These are phyloP conservation scores for Brassica hybrid DNA, from an alignment of 441 rosid species.

Conservation along the genomic window DNA sequence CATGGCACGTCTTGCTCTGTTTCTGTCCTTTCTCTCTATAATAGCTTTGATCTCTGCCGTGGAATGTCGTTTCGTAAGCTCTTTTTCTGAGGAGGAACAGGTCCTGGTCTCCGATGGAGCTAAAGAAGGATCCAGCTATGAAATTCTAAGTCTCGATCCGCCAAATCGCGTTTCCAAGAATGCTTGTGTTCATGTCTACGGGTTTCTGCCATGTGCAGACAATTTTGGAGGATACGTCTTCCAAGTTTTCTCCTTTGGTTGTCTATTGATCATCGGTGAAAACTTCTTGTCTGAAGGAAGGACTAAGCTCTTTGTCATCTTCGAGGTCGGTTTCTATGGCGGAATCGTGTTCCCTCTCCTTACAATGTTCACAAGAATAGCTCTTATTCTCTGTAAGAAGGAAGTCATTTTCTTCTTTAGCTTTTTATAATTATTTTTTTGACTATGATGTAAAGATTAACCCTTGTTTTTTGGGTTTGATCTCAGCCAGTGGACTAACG, in stretches of 20 bases:
- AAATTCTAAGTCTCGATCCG: slow-evolving; percentile 18
- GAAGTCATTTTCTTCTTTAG: background rate
- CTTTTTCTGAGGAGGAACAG: slow-evolving; percentile 13
- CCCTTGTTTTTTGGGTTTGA: background rate
- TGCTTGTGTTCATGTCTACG: slow-evolving; percentile 35
- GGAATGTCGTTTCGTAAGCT: slow-evolving; percentile 27
- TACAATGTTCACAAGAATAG: slow-evolving; percentile 37
- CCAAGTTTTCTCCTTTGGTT: slow-evolving; percentile 38
- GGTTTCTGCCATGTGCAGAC: background rate
- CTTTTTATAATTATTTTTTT: background rate
- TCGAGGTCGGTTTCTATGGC: slow-evolving; percentile 39
- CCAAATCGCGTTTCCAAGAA: slow-evolving; percentile 8
- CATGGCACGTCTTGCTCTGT: slow-evolving; percentile 40
- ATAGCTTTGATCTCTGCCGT: slow-evolving; percentile 15
- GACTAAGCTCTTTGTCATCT: slow-evolving; percentile 37
- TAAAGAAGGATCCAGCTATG: slow-evolving; percentile 7
- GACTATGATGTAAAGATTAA: background rate
- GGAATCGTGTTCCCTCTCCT: slow-evolving; percentile 41
- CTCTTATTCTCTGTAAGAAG: slow-evolving; percentile 34
- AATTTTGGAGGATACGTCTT: slow-evolving; percentile 33
- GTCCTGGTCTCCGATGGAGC: slow-evolving; percentile 18
- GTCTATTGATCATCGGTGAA: slow-evolving; percentile 32
- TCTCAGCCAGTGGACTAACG: slow-evolving; percentile 32
- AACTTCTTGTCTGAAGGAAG: slow-evolving; percentile 37
- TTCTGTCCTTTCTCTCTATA: slow-evolving; percentile 18